Evolutionary conservation across 208 protist genomes (phyloP).

Genomic region (Trypanosomatidae sp.): DNA sequence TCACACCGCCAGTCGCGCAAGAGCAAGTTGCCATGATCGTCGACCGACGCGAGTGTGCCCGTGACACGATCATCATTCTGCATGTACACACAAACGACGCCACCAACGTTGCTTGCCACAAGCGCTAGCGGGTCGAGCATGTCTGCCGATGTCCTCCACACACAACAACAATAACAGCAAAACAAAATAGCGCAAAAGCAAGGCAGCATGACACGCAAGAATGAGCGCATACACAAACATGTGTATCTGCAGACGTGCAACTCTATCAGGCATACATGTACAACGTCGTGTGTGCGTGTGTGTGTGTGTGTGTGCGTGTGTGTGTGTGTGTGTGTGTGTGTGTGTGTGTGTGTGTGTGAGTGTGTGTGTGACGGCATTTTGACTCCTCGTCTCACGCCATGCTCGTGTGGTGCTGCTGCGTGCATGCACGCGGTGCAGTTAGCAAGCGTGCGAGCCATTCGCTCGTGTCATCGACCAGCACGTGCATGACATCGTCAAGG

Average conservation of each 20-base stretch:
- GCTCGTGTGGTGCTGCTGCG: background rate
- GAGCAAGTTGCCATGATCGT: conserved; percentile 58
- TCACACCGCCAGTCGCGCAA: conserved; percentile 24
- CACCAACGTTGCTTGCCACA: conserved; percentile 26
- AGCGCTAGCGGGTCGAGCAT: conserved; percentile 33
- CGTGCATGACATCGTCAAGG: conserved; percentile 41
- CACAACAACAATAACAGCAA: too few species aligned
- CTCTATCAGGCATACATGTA: too few species aligned
- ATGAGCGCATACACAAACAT: too few species aligned
- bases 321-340: too few species aligned
- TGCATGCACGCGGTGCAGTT: background rate
- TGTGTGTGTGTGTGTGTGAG: too few species aligned
- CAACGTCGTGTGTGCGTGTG: too few species aligned
- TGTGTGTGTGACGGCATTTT: background rate
- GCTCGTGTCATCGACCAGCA: conserved; percentile 38
- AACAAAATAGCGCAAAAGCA: background rate
- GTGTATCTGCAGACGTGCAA: too few species aligned
- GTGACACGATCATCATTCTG: conserved; percentile 5
- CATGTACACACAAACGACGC: conserved; percentile 13
- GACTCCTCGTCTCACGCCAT: background rate
- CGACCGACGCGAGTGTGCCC: conserved; percentile 42
- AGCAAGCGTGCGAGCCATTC: conserved; percentile 18
- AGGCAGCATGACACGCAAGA: background rate
- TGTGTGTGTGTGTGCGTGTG: too few species aligned
- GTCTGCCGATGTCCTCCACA: background rate